Evolutionary conservation across 495 filamentous ascomycete genomes (phyloP), one percentile per base, ranked within the genome.

Genomic region (Penicillium chermesinum): DNA sequence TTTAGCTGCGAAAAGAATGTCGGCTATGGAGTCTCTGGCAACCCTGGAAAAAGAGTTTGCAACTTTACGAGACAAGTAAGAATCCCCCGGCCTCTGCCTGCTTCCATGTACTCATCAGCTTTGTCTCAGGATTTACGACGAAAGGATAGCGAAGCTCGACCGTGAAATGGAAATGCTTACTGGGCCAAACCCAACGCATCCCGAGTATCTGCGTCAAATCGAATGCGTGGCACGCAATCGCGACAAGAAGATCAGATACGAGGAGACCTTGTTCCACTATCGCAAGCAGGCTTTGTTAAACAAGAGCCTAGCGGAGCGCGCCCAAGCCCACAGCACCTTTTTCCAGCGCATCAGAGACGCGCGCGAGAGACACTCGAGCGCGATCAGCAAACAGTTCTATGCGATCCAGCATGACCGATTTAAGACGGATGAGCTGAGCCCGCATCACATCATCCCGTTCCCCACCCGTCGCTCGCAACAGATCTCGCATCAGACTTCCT

Each of bases 351-450:
- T 89, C 18, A 82, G 94, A 48, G 86, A 91, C 56, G 75, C 86
- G 52, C 80, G 94, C 20, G 93, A 96, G 55, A 73, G 72, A 40
- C 78, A 85, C n/a, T 75, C 96, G 4, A 84, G 88, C 51, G 72
- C 81, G 49, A 77, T 91, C 48, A 91, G 89, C 62, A 82, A 88
- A 62, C 80, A 89, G 50, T 91, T 87, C 72, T 94, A 95, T 65
- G 82, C 89, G 48, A 88, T 96, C 49, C 89, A 96, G 59, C 84
- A 90, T 64, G 90, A 96, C 62, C 81, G 91, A 40, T 80, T 91
- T 68, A 86, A 85, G 55, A 81, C 82, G 42, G 88, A 91, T 58
- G 85, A 85, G 53, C 78, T 86, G 46, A 85, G 94, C 54, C 83
- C 86, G 38, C 87, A 93, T 62, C 89, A 85, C 55, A 81, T 77